Base-by-base conservation (phyloP, 306 rosid species). In the Abrus precatorius region DNA sequence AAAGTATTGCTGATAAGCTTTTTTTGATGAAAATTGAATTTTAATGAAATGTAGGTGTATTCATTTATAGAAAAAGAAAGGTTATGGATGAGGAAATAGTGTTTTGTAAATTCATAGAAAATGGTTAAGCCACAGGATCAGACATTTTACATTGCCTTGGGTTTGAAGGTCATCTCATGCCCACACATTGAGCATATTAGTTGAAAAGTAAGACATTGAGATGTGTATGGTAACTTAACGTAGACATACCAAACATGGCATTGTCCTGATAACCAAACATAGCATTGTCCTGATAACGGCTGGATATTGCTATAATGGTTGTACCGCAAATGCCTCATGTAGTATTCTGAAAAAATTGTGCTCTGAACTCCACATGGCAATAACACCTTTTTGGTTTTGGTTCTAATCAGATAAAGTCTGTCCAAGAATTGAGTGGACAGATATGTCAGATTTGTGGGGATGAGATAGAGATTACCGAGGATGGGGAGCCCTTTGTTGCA, bases 401-500 rank as follows among this genome's bases (percentile, higher is more conserved):
- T 72, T 81, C 73, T 70, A 28, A 55, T 43, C 92, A 94, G 97
- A 92, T 90, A 40, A 89, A 88, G 86, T 92, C 97, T 47, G 91
- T 92, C 56, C 85, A 77, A 45, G 98, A 94, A 72, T 81, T 92
- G 87, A 90, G 97, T 79, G 98, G 92, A 45, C 98, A 94, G 84
- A 80, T 82, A 76, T 94, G 98, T 81, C 95, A 92, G 73, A 94
- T 94, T 82, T 94, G 97, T 71, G 91, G 91, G 34, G 98, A 94
- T 62, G 95, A 89, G 83, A 80, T 94, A 13, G 98, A 90, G 82
- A 74, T 94, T 60, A 90, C 97, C 0, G 91, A 80, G 28, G 97
- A 92, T 10, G 95, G 98, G 77, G 98, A 94, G 87, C 92, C 89
- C 6, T 90, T 94, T 84, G 98, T 94, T 86, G 98, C 98, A 13